phyloP scores from a whole-genome alignment of 176 grass and related monocot species.

The Avena eriantha region DNA sequence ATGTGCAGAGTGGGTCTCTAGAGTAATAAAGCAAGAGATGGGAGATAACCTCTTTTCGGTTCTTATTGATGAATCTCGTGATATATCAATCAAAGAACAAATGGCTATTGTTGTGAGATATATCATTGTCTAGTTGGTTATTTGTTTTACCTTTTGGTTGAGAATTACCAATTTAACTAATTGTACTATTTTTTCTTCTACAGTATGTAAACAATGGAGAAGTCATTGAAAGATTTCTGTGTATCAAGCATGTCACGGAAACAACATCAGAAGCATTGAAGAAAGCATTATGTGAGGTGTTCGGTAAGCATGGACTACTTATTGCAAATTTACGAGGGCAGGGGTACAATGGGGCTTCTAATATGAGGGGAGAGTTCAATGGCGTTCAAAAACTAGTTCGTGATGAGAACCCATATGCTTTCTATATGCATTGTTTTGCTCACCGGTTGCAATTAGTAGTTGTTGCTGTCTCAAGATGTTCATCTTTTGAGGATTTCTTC shows the following conservation, averaged over 20 bases:
- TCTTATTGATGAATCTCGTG: slow-evolving; percentile 23
- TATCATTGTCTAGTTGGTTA: no score
- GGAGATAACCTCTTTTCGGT: not conserved
- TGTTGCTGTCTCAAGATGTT: not conserved
- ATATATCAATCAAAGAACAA: not conserved
- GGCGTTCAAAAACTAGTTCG: no score
- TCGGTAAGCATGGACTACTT: no score
- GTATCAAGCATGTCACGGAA: no score
- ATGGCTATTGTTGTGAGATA: no score
- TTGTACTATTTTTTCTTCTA: no score
- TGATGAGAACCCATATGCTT: not conserved
- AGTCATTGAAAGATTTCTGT: no score
- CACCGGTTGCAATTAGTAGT: not conserved
- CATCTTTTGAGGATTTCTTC: not conserved
- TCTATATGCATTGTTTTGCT: not conserved
- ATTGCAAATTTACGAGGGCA: not conserved
- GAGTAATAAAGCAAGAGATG: not conserved
- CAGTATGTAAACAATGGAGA: no score
- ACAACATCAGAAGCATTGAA: no score
- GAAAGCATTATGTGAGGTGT: no score
- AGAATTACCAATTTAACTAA: not conserved
- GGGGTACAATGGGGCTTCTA: not conserved
- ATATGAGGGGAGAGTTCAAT: no score
- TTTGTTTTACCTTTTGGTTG: no score
- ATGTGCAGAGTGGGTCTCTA: not conserved